Evolutionary conservation across 1,284 basidiomycete species (phyloP), one percentile per base, ranked within the genome.

Genomic region (Boletus hoseneyae): DNA sequence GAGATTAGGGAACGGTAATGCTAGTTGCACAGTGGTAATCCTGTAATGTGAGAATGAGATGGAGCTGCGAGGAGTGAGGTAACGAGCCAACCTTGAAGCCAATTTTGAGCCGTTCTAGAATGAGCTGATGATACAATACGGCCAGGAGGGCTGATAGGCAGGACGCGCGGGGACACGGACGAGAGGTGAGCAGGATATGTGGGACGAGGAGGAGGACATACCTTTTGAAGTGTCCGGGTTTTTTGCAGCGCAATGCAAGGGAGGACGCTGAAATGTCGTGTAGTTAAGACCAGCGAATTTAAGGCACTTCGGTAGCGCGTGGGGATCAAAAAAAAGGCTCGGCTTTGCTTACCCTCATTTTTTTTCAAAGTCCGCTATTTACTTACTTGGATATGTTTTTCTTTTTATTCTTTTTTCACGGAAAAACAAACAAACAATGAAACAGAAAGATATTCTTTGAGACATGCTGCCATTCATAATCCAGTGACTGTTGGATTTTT

Each of bases 111-210:
- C 82, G 76, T 82, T 87, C 83, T 85, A 83, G 66, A 77, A 75
- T 75, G 75, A 80, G 80, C 77, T 87, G 82, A 75, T 87, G 81
- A 65, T 87, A 87, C 86, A 88, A 78, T 74, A 73, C 69, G 73
- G 78, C 72, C 69, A 68, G 63, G 63, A 57, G 66, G 71, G 70
- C 71, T 74, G 57, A 56, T 48, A 53, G 32, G 39, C 12, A 10
- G 16, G 19, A 19, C 16, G 32, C 36, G 23, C 55, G 51, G 52
- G 42, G 40, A 56, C 19, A 19, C 33, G 51, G 53, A 33, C 21
- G 6, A 56, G 50, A 58, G 50, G 59, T 49, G 60, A 58, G 55
- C 41, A 12, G 21, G 29, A 41, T 0, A 30, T 10, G 15, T 1
- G 6, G 52, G 23, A 40, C 6, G 48, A 33, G 25, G 51, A 38